Evolutionary conservation across 2,329 filamentous ascomycete genomes (phyloP).

Genomic region (Tolypocladium tropicale): DNA sequence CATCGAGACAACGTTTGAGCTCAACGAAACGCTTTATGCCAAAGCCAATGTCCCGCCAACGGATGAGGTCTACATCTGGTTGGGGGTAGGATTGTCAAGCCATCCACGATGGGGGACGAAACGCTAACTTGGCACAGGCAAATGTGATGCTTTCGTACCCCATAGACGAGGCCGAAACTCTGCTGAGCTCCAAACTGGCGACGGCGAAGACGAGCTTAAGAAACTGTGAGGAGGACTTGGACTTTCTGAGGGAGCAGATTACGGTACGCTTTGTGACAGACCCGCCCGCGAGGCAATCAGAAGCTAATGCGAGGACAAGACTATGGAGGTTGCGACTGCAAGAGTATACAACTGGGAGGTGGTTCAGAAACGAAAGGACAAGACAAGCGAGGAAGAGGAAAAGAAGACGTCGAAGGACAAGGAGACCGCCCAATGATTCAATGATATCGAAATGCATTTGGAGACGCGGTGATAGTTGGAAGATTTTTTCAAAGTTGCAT

Average conservation of each 20-base stretch:
- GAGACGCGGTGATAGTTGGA: background rate
- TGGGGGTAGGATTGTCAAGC: conserved; percentile 57
- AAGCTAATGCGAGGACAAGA: conserved; percentile 39
- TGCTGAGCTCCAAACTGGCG: conserved; percentile 66
- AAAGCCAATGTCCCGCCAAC: conserved; percentile 74
- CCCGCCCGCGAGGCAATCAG: conserved; percentile 4
- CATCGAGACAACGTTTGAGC: conserved; percentile 86
- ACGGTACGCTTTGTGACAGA: conserved; percentile 50
- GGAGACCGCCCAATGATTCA: conserved; percentile 7
- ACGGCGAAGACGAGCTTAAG: conserved; percentile 69
- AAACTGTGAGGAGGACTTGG: conserved; percentile 94
- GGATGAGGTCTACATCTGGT: conserved; percentile 91
- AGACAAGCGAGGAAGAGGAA: conserved; percentile 48
- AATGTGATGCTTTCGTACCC: conserved; percentile 98
- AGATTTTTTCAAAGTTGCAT: background rate
- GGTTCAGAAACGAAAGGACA: conserved; percentile 87
- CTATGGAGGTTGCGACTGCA: conserved; percentile 90
- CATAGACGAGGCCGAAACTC: conserved; percentile 71
- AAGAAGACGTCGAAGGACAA: conserved; percentile 28
- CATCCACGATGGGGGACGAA: background rate
- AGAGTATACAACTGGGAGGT: conserved; percentile 99
- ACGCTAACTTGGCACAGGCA: conserved; percentile 42
- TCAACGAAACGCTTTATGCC: conserved; percentile 92
- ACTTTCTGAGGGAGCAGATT: conserved; percentile 92
- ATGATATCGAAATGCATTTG: background rate